Conservation (phyloP, 2,329 filamentous ascomycete species). For the Claviceps sp. region DNA sequence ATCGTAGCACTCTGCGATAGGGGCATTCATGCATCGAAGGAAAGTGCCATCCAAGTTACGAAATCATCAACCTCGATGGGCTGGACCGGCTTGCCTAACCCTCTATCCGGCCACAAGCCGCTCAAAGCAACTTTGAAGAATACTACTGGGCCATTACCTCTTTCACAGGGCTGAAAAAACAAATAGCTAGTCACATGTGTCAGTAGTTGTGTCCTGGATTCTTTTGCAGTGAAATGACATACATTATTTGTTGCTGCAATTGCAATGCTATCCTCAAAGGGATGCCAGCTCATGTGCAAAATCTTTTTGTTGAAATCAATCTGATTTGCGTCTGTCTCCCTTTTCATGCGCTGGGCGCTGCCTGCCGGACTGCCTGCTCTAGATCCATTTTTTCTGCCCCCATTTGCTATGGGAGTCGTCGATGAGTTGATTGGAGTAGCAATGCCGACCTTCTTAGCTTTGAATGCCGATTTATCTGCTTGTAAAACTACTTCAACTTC, state of each 20-base stretch:
- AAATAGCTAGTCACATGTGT: slow-evolving; percentile 43
- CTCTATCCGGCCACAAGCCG: not conserved
- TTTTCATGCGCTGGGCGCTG: slow-evolving; percentile 79
- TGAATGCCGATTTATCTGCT: slow-evolving; percentile 97
- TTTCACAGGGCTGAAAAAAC: slow-evolving; percentile 62
- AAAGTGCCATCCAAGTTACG: not conserved
- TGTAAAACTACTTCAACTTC: slow-evolving; percentile 96
- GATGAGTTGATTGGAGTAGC: slow-evolving; percentile 89
- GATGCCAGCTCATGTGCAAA: slow-evolving; percentile 99
- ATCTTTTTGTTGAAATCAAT: slow-evolving; percentile 99
- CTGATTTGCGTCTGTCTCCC: slow-evolving; percentile 97
- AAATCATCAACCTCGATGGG: not conserved
- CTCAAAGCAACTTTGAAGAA: not conserved
- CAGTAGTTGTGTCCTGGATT: not conserved
- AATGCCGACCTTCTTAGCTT: slow-evolving; percentile 98
- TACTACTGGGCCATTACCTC: not conserved
- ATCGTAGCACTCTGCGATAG: not conserved
- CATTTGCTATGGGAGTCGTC: slow-evolving; percentile 58
- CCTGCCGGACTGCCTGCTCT: slow-evolving; percentile 78
- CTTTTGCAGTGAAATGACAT: slow-evolving; percentile 27
- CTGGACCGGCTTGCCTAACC: not conserved
- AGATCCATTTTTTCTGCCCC: slow-evolving; percentile 75
- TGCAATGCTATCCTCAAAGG: slow-evolving; percentile 97
- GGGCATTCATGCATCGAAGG: not conserved
- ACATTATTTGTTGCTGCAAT: slow-evolving; percentile 99